These are phyloP conservation scores for Phytophthora rubi DNA, from an alignment of 352 stramenopile species.

Conservation along the genomic window DNA sequence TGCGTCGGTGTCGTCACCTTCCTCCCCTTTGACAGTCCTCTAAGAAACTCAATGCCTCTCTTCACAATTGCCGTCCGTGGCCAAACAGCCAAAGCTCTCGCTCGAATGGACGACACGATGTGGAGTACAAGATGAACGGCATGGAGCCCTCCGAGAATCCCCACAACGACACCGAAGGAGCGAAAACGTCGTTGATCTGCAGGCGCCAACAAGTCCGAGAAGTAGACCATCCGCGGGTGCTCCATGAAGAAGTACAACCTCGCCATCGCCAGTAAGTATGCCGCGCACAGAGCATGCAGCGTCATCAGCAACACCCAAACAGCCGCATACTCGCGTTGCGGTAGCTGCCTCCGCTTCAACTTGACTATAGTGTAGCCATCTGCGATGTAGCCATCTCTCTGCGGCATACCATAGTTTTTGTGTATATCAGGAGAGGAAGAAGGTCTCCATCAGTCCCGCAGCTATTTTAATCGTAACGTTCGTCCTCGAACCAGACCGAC, in stretches of 20 bases:
- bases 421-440: background rate
- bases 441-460: background rate
- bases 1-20: background rate
- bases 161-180: background rate
- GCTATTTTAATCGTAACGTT: too few species aligned
- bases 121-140: background rate
- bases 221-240: background rate
- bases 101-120: background rate
- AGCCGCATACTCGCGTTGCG: background rate
- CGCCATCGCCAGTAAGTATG: background rate
- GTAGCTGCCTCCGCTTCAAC: too few species aligned
- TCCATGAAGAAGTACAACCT: conserved; percentile 1
- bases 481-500: too few species aligned
- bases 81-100: background rate
- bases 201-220: background rate
- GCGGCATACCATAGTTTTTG: background rate
- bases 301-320: background rate
- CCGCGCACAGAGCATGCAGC: background rate
- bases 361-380: background rate
- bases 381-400: background rate
- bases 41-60: too few species aligned
- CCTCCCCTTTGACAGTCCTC: background rate
- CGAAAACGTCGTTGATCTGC: background rate
- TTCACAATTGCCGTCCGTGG: too few species aligned
- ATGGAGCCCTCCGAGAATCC: background rate